Evolutionary conservation across 305 asterid genomes (phyloP).

Genomic region (Rubia tinctorum): DNA sequence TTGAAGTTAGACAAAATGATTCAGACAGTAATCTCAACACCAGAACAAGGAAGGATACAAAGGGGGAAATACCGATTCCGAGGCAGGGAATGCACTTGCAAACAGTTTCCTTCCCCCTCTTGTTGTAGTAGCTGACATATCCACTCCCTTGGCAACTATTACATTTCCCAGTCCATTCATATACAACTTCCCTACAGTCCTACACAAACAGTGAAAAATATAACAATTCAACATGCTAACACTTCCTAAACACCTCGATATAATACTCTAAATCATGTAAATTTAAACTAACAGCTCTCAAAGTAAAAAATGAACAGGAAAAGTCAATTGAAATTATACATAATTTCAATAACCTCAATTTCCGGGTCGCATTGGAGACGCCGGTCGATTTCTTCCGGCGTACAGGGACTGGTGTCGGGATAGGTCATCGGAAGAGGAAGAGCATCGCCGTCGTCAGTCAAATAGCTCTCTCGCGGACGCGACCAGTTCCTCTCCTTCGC

Average conservation of each 20-base stretch:
- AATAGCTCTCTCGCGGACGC: conserved; percentile 69
- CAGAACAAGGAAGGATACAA: conserved; percentile 1
- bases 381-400: conserved; percentile 63
- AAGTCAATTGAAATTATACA: neutral
- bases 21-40: neutral
- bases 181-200: conserved; percentile 92
- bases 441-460: conserved; percentile 51
- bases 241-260: too few species aligned
- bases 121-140: conserved; percentile 73
- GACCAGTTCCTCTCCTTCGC: conserved; percentile 76
- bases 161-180: conserved; percentile 97
- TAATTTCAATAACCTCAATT: conserved; percentile 32
- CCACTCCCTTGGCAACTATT: conserved; percentile 96
- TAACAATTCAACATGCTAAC: conserved; percentile 1
- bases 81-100: conserved; percentile 96
- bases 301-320: neutral
- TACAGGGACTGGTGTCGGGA: conserved; percentile 56
- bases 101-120: conserved; percentile 75
- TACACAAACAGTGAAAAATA: conserved; percentile 14
- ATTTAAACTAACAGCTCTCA: neutral
- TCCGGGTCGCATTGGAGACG: conserved; percentile 66
- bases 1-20: neutral
- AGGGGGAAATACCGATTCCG: conserved; percentile 54
- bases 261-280: neutral
- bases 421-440: conserved; percentile 85